Evolutionary conservation across 2,329 filamentous ascomycete species (phyloP), one percentile per base, ranked within the genome.

Genomic region (Xylaria digitata): DNA sequence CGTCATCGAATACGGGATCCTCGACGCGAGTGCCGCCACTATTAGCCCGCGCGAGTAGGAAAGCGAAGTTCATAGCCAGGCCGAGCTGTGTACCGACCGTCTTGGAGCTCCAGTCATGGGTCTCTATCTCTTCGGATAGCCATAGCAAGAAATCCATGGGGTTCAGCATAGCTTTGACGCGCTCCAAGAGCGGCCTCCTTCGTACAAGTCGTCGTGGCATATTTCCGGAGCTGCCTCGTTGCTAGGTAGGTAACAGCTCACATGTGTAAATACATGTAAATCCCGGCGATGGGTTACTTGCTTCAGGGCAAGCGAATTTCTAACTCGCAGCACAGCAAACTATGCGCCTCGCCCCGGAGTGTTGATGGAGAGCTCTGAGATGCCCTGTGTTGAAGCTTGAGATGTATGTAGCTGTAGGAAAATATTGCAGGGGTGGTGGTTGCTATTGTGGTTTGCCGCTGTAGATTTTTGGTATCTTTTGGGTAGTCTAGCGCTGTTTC

Each of bases 71-170:
- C 74, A 94, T 83, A 0, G 78, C 86, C 32, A 97, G 73, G 5
- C 94, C 95, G 19, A 97, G 82, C 58, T 92, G 89, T 5, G 89
- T 87, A 30, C 93, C 92, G 78, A 93, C 91, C 42, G 89, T 82
- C 72, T 92, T 90, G 21, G 95, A 93, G 73, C 97, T 92, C 89
- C 94, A 96, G 74, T 97, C 92, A 76, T 91, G 90, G 32, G 93
- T 93, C 77, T 97, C 94, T 67, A 99, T 86, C 80, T 97, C 93
- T 78, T 98, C 95, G 0, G 93, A 96, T 1, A 97, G 80, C 92
- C 93, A 97, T 19, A 99, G 88, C 61, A 96, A 82, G 75, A 95
- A 92, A 80, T 99, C 96, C 82, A 92, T 90, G 2, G 93, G 93
- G 76, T 98, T 95, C 66, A 97, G 83, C 78, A 89, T 89, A 63